These are phyloP conservation scores for Paraphaeosphaeria sporulosa DNA, from an alignment of 2,329 filamentous ascomycete genomes.

Conservation along the genomic window DNA sequence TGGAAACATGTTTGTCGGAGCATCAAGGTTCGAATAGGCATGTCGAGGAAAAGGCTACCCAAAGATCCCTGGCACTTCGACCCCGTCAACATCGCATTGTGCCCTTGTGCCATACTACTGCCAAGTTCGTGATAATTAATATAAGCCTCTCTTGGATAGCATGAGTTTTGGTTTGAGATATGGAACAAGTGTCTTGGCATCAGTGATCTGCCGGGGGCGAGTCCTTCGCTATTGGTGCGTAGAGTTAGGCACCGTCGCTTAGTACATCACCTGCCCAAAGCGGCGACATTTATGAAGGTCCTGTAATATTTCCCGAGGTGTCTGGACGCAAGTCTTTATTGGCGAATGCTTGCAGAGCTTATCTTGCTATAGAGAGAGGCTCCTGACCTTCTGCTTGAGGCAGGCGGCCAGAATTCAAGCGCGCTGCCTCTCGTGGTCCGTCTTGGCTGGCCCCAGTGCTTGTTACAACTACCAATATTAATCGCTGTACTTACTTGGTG, in stretches of 20 bases:
- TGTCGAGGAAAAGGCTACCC: conserved; percentile 4
- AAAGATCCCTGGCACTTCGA: conserved; percentile 1
- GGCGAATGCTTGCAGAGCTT: conserved; percentile 8
- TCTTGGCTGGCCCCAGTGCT: conserved; percentile 3
- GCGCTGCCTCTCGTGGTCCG: background rate
- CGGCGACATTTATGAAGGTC: background rate
- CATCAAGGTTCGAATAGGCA: conserved; percentile 15
- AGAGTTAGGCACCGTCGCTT: conserved; percentile 13
- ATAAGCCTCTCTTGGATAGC: background rate
- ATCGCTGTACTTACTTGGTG: background rate
- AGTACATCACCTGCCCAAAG: conserved; percentile 15
- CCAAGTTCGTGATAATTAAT: conserved; percentile 7
- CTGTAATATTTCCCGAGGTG: conserved; percentile 10
- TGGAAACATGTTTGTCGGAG: conserved; percentile 10
- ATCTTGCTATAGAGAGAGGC: background rate
- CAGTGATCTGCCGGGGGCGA: background rate
- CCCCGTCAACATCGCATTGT: background rate
- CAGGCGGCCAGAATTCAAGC: conserved; percentile 6
- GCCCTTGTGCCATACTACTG: background rate
- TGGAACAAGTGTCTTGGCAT: conserved; percentile 7
- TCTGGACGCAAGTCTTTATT: conserved; percentile 2
- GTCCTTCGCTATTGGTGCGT: conserved; percentile 1
- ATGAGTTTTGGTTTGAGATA: conserved; percentile 3
- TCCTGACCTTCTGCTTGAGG: conserved; percentile 2
- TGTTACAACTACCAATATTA: background rate